Evolutionary conservation across 2,329 filamentous ascomycete genomes (phyloP).

Genomic region (Colletotrichum plurivorum): DNA sequence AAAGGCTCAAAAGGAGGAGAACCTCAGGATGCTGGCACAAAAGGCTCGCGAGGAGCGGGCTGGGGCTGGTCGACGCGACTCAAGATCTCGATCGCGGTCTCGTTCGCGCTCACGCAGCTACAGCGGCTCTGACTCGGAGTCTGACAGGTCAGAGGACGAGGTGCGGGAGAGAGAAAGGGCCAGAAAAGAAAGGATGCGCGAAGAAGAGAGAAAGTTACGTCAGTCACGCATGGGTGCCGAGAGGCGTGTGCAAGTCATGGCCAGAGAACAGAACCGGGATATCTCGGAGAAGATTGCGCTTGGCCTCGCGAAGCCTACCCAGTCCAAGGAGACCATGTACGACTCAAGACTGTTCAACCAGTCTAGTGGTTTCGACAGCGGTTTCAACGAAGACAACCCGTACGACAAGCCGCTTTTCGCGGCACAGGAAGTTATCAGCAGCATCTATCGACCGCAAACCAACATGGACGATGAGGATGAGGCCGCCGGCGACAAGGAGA

Average conservation of each 20-base stretch:
- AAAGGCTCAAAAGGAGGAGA: constrained; percentile 93
- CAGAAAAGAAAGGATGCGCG: constrained; percentile 82
- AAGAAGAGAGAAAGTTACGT: constrained; percentile 90
- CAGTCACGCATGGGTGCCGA: constrained; percentile 97
- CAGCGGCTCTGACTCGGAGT: constrained; percentile 65
- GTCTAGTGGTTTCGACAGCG: constrained; percentile 88
- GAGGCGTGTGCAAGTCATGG: constrained; percentile 91
- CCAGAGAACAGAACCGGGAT: constrained; percentile 94
- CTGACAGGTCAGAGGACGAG: constrained; percentile 75
- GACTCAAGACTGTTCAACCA: constrained; percentile 97
- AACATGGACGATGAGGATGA: constrained; percentile 83
- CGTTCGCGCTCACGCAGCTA: constrained; percentile 65
- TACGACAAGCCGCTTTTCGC: constrained; percentile 99
- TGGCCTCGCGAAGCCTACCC: constrained; percentile 93
- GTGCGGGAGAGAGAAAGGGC: constrained; percentile 82
- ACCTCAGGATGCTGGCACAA: constrained; percentile 87
- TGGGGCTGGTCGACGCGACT: constrained; percentile 62
- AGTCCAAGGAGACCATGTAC: constrained; percentile 94
- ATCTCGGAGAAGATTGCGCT: constrained; percentile 97
- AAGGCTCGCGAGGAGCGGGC: constrained; percentile 89
- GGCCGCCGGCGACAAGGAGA: constrained; percentile 83
- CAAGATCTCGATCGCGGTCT: constrained; percentile 54
- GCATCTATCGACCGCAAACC: constrained; percentile 88
- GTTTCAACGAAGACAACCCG: constrained; percentile 97
- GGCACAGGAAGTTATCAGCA: constrained; percentile 93